Evolutionary conservation across 2,329 filamentous ascomycete genomes (phyloP), one percentile per base, ranked within the genome.

Genomic region (Beauveria sp.): DNA sequence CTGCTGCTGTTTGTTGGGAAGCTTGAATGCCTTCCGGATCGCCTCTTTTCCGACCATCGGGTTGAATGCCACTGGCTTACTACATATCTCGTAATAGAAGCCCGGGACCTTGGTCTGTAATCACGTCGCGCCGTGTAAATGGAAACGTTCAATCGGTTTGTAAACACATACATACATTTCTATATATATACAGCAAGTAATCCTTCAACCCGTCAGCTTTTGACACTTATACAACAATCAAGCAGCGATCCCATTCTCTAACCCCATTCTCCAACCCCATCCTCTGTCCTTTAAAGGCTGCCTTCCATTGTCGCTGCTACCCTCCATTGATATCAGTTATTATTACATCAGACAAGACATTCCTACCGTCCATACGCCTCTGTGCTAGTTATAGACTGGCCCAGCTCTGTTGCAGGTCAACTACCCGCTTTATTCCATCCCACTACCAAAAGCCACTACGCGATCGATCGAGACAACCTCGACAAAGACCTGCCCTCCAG

Each of bases 381-480:
- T 28, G 28, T 37, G 51, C 34, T 26, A 26, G 30, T 12, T 20
- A 14, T 26, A 12, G 5, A 7, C 41, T 46, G 8, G 40, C 24
- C 52, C 37, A 53, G 34, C 51, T 14, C 26, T 46, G 24, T 46
- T 18, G 26, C 54, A 41, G 51, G 18, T 43, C 3, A 14, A 14
- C 30, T 52, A 52, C 46, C 55, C 55, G 55, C 55, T 44, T 47
- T 59, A 43, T 41, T 47, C 55, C 46, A 51, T 59, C 55, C 55
- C 30, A 51, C 47, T 34, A 43, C 43, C 28, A 24, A 28, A 44
- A 59, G 47, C 47, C 55, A 59, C 55, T 43, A 20, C 46, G 47
- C 47, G 55, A 59, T 59, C 55, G 55, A 59, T 59, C 55, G 46
- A 59, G 55, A 50, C 55, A 14, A 48, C 55, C 22, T 48, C 55